Conservation (phyloP, 257 asterid genomes). For the Petunia axillaris region DNA sequence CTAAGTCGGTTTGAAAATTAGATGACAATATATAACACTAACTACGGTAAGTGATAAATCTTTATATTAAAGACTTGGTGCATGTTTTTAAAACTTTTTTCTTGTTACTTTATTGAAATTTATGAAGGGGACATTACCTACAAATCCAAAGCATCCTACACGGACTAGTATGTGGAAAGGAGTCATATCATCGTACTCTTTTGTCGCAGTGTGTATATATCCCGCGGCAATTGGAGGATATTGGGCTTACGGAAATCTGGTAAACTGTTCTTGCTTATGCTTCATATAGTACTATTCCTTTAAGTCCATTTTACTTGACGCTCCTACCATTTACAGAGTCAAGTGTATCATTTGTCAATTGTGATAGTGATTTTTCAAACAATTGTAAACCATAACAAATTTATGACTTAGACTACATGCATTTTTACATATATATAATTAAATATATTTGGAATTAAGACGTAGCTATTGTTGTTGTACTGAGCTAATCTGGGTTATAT, state of each 20-base stretch:
- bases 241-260: slow-evolving; percentile 65
- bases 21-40: too few relatives aligned
- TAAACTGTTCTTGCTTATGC: not conserved
- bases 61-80: not conserved
- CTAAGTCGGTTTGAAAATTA: too few relatives aligned
- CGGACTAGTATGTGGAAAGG: slow-evolving; percentile 68
- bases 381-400: too few relatives aligned
- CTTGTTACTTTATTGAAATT: not conserved
- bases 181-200: slow-evolving; percentile 43
- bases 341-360: too few relatives aligned
- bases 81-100: not conserved
- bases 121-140: slow-evolving; percentile 69
- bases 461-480: too few relatives aligned
- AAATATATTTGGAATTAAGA: too few relatives aligned
- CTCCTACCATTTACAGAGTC: not conserved
- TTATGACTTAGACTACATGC: not conserved
- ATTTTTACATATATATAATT: too few relatives aligned
- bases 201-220: slow-evolving; percentile 49
- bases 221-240: slow-evolving; percentile 68
- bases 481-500: not conserved
- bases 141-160: slow-evolving; percentile 38
- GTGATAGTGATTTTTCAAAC: not conserved
- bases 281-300: not conserved
- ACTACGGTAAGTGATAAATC: too few relatives aligned
- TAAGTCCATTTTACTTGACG: not conserved